Evolutionary conservation across 805 yeast genomes (phyloP).

Genomic region (Blastobotrys robertii): DNA sequence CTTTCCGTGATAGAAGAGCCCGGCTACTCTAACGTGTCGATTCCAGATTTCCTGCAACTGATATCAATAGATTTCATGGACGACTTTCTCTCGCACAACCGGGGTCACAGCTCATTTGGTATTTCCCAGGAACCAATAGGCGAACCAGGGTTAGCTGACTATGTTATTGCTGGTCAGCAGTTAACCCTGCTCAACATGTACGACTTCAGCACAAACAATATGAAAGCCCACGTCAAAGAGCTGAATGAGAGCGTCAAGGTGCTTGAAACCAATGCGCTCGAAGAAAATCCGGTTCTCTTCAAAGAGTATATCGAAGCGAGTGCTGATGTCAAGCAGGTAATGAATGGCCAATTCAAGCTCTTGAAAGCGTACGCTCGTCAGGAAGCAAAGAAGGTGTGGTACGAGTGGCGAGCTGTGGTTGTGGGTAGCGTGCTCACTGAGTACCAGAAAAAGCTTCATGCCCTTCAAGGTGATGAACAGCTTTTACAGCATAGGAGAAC

Average conservation of each 20-base stretch:
- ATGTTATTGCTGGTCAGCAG: slow-evolving; percentile 31
- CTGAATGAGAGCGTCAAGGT: slow-evolving; percentile 40
- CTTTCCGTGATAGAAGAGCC: neutral
- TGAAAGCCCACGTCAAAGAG: slow-evolving; percentile 40
- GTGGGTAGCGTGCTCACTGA: slow-evolving; percentile 35
- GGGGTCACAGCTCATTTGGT: slow-evolving; percentile 15
- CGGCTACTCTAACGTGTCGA: slow-evolving; percentile 11
- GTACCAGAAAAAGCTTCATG: slow-evolving; percentile 13
- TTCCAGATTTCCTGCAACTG: slow-evolving; percentile 20
- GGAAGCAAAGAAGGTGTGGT: slow-evolving; percentile 50
- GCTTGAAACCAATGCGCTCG: slow-evolving; percentile 36
- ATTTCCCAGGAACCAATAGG: slow-evolving; percentile 10
- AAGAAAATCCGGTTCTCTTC: slow-evolving; percentile 41
- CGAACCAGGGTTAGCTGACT: slow-evolving; percentile 27
- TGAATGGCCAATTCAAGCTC: slow-evolving; percentile 40
- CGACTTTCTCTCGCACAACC: slow-evolving; percentile 13
- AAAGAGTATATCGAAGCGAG: slow-evolving; percentile 37
- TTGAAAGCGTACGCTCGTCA: slow-evolving; percentile 43
- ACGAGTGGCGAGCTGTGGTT: slow-evolving; percentile 50
- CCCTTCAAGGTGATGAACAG: slow-evolving; percentile 15
- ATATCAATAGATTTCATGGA: slow-evolving; percentile 24
- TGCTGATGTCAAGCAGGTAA: slow-evolving; percentile 30
- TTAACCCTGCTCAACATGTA: slow-evolving; percentile 39
- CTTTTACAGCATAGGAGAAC: neutral
- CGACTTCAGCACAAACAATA: slow-evolving; percentile 45